Evolutionary conservation across 1,139 yeast species (phyloP), one percentile per base, ranked within the genome.

Genomic region (Lodderomyces orthopsilosis): DNA sequence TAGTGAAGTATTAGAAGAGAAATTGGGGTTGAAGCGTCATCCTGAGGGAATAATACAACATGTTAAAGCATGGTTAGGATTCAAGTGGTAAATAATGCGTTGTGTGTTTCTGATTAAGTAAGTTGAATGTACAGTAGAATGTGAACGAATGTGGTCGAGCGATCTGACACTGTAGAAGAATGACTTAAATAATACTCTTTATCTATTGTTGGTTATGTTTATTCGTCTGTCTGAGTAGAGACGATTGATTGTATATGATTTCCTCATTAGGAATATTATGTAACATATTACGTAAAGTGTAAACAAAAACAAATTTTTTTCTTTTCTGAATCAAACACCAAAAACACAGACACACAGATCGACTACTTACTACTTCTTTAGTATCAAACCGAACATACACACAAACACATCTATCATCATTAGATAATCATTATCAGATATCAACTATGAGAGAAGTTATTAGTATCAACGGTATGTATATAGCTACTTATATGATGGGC

Each of bases 371-470:
- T 24, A 6, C 23, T 24, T 24, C n/a, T 24, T 7, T 24, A 24
- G 15, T 15, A 6, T 5, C 9, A n/a, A 13, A 12, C n/a, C 4
- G 32, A 4, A 6, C 12, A 24, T n/a, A 27, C 8, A 27, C 32
- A 27, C 32, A 24, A 9, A 27, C 15, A n/a, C 32, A 27, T 15
- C 14, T 12, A 24, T 12, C 4, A 10, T 10, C 28, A 24, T 12
- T 7, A 24, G 12, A 6, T 27, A 27, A 24, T 24, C n/a, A 7
- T 24, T 10, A 35, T 34, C 19, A 28, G 28, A 10, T 7, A 38
- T 9, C 24, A 19, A 17, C 19, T 4, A 87, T 87, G 95, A 85
- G 95, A 82, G 95, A 88, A 81, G 95, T 88, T 57, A 87, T 88
- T 65, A 87, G 95, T 76, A 80, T 88, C 62, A 88, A 88, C 68